Conservation (phyloP, 1,284 basidiomycete species). For the Mrakiaceae sp. region DNA sequence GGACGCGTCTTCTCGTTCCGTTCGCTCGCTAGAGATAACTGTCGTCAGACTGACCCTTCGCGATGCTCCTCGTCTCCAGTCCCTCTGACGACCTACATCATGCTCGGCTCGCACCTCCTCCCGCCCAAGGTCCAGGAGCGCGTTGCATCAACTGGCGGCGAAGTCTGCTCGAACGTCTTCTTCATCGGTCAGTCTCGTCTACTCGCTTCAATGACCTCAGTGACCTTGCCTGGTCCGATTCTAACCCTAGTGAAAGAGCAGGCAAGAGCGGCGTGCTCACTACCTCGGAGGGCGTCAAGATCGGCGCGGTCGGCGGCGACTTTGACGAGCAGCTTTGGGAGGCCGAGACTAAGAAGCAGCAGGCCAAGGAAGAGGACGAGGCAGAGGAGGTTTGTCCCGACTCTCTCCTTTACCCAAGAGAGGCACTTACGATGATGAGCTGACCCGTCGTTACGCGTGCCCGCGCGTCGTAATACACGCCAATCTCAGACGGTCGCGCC, state of each 20-base stretch:
- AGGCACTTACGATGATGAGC: conserved; percentile 33
- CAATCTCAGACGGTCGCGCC: neutral
- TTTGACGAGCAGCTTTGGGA: conserved; percentile 52
- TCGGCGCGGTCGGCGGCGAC: conserved; percentile 70
- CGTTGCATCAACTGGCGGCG: conserved; percentile 59
- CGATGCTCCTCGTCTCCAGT: conserved; percentile 37
- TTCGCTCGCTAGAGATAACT: conserved; percentile 14
- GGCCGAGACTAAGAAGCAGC: conserved; percentile 16
- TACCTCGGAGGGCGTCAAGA: conserved; percentile 69
- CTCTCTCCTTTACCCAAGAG: neutral
- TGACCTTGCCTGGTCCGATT: neutral
- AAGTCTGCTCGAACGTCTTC: conserved; percentile 69
- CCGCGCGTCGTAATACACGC: conserved; percentile 55
- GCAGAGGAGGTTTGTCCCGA: neutral
- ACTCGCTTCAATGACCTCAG: neutral
- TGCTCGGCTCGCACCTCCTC: conserved; percentile 65
- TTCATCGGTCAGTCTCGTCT: conserved; percentile 54
- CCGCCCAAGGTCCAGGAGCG: conserved; percentile 60
- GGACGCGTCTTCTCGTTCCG: no score
- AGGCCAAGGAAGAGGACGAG: neutral
- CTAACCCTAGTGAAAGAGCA: conserved; percentile 28
- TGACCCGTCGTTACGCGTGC: no score
- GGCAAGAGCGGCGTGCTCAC: conserved; percentile 73
- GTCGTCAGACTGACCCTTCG: conserved; percentile 15
- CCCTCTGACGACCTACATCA: conserved; percentile 84